Percentiles rank a stretch among this genome's conserved stretches.
phyloP scores from a whole-genome alignment of 2,329 filamentous ascomycete species.

The Ceratocystis papillata region DNA sequence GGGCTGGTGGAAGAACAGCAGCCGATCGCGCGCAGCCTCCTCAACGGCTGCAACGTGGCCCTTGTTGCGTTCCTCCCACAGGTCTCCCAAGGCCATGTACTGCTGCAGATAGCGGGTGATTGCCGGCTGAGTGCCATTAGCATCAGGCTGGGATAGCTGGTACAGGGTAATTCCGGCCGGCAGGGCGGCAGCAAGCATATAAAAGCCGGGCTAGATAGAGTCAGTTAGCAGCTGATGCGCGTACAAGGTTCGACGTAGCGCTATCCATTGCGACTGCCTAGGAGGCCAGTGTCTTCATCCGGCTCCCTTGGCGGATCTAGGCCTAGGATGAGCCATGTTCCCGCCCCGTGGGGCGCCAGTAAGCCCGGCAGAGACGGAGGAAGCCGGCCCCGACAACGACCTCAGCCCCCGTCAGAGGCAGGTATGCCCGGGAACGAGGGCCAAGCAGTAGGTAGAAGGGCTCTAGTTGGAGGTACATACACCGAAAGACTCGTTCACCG shows the following conservation, averaged over 20 bases:
- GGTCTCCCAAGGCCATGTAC: slow-evolving; percentile 37
- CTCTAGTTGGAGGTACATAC: slow-evolving; percentile 35
- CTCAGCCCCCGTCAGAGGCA: background rate
- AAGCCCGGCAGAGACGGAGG: background rate
- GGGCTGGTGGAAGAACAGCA: slow-evolving; percentile 40
- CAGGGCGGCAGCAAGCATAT: slow-evolving; percentile 37
- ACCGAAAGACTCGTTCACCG: slow-evolving; percentile 45
- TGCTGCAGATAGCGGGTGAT: slow-evolving; percentile 39
- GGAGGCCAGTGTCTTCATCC: too few species aligned
- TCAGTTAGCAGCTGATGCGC: background rate
- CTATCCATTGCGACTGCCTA: too few species aligned
- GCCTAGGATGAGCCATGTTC: background rate
- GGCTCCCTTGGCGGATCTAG: background rate
- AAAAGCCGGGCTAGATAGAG: slow-evolving; percentile 39
- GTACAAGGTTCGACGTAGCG: too few species aligned
- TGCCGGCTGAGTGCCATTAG: slow-evolving; percentile 41
- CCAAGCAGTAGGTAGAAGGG: background rate
- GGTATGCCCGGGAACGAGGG: background rate
- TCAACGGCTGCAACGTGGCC: slow-evolving; percentile 43
- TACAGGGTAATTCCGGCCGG: slow-evolving; percentile 39
- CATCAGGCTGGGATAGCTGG: slow-evolving; percentile 39
- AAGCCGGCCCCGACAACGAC: too few species aligned
- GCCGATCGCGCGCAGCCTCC: slow-evolving; percentile 48
- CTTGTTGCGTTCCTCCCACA: slow-evolving; percentile 44
- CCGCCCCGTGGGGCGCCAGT: background rate